Conservation (phyloP, 495 filamentous ascomycete species). For the Melanomma pulvis-pyrius region DNA sequence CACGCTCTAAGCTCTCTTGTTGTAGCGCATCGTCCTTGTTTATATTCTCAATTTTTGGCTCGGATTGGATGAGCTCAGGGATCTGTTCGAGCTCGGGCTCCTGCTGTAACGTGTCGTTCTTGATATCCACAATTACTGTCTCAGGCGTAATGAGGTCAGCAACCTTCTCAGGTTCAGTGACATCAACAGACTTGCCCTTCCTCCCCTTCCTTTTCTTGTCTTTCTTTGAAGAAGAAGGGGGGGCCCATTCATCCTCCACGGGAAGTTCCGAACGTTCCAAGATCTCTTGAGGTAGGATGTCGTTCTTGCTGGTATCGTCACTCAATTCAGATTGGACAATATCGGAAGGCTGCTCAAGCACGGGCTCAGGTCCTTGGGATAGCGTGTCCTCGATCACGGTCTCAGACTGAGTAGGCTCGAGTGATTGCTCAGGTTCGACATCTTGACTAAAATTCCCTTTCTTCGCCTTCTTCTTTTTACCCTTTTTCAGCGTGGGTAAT, state of each 20-base stretch:
- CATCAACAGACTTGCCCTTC: background rate
- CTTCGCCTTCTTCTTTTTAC: conserved; percentile 1
- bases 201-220: conserved; percentile 6
- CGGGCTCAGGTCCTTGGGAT: too few species aligned
- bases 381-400: too few species aligned
- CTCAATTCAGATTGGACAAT: too few species aligned
- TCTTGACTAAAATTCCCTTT: background rate
- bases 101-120: background rate
- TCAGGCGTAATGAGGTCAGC: background rate
- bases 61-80: background rate
- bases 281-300: background rate
- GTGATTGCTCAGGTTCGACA: background rate
- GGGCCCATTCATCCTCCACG: conserved; percentile 8
- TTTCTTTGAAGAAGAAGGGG: background rate
- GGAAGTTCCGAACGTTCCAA: background rate
- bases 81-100: background rate
- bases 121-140: background rate
- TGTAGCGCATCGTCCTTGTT: background rate
- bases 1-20: background rate
- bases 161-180: background rate
- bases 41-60: background rate
- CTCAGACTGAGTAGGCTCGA: background rate
- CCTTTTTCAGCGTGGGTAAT: background rate
- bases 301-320: background rate
- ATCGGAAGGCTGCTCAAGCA: too few species aligned